Conservation (phyloP, 345 rosid species). For the Eutrema heterophyllum region DNA sequence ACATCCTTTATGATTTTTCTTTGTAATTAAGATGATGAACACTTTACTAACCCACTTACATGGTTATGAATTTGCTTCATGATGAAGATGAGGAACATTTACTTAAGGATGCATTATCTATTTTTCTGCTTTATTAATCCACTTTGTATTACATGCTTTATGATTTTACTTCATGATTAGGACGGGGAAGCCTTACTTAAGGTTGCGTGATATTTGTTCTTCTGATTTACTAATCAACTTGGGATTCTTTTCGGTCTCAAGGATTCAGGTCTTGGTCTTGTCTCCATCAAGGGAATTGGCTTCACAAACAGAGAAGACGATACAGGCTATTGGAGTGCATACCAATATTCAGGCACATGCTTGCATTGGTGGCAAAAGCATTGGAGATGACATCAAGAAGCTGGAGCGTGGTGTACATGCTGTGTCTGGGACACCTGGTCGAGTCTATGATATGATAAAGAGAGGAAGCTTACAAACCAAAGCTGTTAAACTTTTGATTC, state of each 20-base stretch:
- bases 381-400: constrained; percentile 90
- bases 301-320: constrained; percentile 87
- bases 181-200: neutral
- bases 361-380: constrained; percentile 91
- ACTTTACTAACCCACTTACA: neutral
- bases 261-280: constrained; percentile 89
- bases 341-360: constrained; percentile 84
- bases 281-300: constrained; percentile 96
- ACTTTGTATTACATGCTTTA: neutral
- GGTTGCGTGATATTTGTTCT: neutral
- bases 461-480: constrained; percentile 86
- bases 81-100: neutral
- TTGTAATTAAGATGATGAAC: neutral
- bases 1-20: too few relatives aligned
- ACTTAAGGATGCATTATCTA: neutral
- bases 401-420: constrained; percentile 47
- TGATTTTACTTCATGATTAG: neutral
- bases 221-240: neutral
- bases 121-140: neutral
- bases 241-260: constrained; percentile 3
- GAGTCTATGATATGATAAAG: constrained; percentile 97
- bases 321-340: constrained; percentile 63
- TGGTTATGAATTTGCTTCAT: neutral
- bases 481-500: constrained; percentile 45
- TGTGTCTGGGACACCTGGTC: constrained; percentile 95